Conservation (phyloP, 768 basidiomycete species). For the Tulasnella sp. region DNA sequence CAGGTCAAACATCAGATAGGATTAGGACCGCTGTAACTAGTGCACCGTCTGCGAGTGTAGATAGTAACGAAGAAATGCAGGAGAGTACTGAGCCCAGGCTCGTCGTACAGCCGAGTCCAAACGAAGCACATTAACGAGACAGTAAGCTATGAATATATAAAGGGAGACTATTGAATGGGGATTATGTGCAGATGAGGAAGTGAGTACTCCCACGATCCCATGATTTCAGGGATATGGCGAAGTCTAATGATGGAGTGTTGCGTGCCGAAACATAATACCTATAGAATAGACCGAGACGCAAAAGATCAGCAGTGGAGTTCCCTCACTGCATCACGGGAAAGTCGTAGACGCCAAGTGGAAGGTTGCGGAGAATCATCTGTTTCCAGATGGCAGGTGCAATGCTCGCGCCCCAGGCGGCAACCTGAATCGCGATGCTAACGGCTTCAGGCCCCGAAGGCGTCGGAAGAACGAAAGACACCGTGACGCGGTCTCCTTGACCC, state of each 20-base stretch:
- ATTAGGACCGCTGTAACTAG: slow-evolving; percentile 36
- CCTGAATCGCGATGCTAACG: slow-evolving; percentile 3
- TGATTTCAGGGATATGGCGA: neutral
- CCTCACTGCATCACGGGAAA: slow-evolving; percentile 1
- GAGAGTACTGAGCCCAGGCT: neutral
- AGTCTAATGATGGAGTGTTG: neutral
- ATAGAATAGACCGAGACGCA: neutral
- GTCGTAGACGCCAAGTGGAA: slow-evolving; percentile 2
- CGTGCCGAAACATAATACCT: neutral
- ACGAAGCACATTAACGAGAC: neutral
- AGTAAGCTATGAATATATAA: neutral
- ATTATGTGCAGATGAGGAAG: neutral
- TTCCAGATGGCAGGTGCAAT: slow-evolving; percentile 14
- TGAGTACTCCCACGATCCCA: neutral
- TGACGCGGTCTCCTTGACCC: slow-evolving; percentile 1
- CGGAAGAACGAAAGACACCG: neutral
- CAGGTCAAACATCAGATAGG: slow-evolving; percentile 70
- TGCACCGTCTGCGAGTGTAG: neutral
- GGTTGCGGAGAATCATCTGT: slow-evolving; percentile 22
- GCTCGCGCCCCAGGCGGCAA: slow-evolving; percentile 9
- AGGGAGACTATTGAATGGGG: neutral
- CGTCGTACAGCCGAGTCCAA: neutral
- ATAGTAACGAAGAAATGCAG: neutral
- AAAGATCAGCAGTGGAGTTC: neutral
- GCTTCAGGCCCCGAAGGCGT: neutral